phyloP scores from a whole-genome alignment of 2,329 filamentous ascomycete genomes.

The Ophiostoma australiae region DNA sequence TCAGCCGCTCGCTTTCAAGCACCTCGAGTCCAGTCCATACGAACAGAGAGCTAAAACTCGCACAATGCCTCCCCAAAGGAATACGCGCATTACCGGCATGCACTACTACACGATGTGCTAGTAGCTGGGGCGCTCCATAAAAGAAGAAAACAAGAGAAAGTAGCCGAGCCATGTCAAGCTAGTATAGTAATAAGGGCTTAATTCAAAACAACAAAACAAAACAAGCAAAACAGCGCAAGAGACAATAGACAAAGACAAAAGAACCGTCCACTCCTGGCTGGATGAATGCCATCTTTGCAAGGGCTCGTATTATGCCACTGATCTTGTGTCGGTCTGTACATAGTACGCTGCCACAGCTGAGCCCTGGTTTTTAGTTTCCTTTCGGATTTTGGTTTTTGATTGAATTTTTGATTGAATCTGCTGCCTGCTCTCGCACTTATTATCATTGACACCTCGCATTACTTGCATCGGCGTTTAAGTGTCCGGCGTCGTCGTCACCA shows the following conservation, averaged over 20 bases:
- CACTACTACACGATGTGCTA: neutral
- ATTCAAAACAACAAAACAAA: too few species aligned
- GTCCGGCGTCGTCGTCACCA: neutral
- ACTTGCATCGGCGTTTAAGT: neutral
- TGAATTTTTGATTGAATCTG: neutral
- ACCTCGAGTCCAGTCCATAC: neutral
- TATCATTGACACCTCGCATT: neutral
- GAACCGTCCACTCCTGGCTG: neutral
- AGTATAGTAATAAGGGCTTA: neutral
- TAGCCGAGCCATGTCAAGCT: neutral
- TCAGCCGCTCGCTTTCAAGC: neutral
- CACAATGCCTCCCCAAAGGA: neutral
- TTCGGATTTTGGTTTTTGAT: neutral
- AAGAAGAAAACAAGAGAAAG: neutral
- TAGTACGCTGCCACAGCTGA: neutral
- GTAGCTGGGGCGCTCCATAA: neutral
- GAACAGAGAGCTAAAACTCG: neutral
- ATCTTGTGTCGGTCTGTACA: neutral
- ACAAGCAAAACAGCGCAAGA: neutral
- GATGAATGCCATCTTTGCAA: neutral
- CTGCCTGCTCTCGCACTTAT: neutral
- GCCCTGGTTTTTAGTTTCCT: neutral
- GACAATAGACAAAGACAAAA: neutral
- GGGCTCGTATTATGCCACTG: neutral
- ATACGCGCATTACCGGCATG: neutral